A percentile compares a stretch with the other conserved stretches of the same genome.
Evolutionary conservation across 495 filamentous ascomycete species (phyloP).

Genomic region (Aspergillus carlsbadensis): DNA sequence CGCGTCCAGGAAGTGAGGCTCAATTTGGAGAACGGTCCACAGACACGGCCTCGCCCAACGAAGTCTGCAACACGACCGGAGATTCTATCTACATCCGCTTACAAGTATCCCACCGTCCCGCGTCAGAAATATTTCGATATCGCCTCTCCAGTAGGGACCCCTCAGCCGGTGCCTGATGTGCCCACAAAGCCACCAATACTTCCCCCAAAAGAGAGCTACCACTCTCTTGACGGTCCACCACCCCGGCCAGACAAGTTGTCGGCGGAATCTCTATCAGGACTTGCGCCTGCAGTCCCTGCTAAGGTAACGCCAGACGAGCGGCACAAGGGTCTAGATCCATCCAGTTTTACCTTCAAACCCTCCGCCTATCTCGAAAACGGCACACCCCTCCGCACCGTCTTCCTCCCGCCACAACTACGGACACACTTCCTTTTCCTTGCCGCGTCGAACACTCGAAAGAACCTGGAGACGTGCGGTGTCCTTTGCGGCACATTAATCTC

Average conservation of each 20-base stretch:
- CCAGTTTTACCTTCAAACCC: constrained; percentile 76
- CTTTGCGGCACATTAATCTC: constrained; percentile 87
- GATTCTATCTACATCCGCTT: constrained; percentile 24
- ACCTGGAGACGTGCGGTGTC: constrained; percentile 92
- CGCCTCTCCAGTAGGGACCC: constrained; percentile 17
- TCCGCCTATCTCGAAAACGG: constrained; percentile 88
- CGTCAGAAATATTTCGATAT: constrained; percentile 37
- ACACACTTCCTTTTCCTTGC: constrained; percentile 69
- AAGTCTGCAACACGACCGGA: constrained; percentile 18
- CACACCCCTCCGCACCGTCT: constrained; percentile 78
- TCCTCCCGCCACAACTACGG: constrained; percentile 77
- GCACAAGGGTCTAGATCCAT: constrained; percentile 41
- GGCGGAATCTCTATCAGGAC: constrained; percentile 4
- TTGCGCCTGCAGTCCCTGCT: constrained; percentile 25
- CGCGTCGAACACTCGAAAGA: constrained; percentile 68
- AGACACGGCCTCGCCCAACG: constrained; percentile 5
- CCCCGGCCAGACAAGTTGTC: constrained; percentile 35
- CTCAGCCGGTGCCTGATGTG: constrained; percentile 23
- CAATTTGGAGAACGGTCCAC: constrained; percentile 32
- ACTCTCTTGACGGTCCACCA: constrained; percentile 26
- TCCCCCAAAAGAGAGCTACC: constrained; percentile 48
- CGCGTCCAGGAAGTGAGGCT: constrained; percentile 46
- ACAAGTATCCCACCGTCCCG: constrained; percentile 57
- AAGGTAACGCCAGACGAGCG: constrained; percentile 25
- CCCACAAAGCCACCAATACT: constrained; percentile 44